phyloP scores from a whole-genome alignment of 2,329 filamentous ascomycete species.

The Ambrosiella cleistominuta region DNA sequence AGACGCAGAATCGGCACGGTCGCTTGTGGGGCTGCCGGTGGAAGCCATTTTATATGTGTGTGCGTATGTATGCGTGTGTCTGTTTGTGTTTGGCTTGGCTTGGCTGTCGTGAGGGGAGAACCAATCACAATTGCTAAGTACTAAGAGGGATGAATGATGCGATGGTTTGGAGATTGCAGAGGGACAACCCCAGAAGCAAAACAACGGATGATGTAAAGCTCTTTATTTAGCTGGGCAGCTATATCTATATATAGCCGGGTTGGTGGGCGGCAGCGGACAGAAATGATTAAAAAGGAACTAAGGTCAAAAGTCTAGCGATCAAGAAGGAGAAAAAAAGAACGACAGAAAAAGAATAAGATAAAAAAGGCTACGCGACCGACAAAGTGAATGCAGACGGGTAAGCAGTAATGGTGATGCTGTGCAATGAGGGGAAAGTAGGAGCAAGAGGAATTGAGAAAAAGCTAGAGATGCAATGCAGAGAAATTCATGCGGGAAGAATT shows the following conservation, averaged over 20 bases:
- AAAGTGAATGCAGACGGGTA: slow-evolving; percentile 1
- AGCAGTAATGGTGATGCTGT: background rate
- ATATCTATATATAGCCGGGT: too few relatives aligned
- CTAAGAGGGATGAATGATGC: background rate
- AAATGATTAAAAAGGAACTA: background rate
- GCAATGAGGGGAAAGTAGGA: background rate
- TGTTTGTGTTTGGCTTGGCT: background rate
- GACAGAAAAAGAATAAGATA: background rate
- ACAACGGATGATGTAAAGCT: too few relatives aligned
- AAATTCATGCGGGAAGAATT: background rate
- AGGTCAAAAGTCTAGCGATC: slow-evolving; percentile 1
- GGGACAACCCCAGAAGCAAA: background rate
- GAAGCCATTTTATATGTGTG: slow-evolving; percentile 23
- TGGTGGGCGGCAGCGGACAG: background rate
- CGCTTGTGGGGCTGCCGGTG: slow-evolving; percentile 22
- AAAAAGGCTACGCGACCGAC: background rate
- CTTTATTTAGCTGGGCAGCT: too few relatives aligned
- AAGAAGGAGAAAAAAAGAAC: background rate
- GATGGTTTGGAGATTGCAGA: background rate
- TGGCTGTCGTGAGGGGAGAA: too few relatives aligned
- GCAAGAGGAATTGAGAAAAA: background rate
- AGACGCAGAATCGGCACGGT: slow-evolving; percentile 16
- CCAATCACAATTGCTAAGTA: too few relatives aligned
- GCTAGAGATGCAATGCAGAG: background rate
- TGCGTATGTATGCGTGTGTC: background rate